Percentiles rank a stretch among this genome's conserved stretches.
Conservation (phyloP, 78 protist genomes). For the Emiliania huxleyi region DNA sequence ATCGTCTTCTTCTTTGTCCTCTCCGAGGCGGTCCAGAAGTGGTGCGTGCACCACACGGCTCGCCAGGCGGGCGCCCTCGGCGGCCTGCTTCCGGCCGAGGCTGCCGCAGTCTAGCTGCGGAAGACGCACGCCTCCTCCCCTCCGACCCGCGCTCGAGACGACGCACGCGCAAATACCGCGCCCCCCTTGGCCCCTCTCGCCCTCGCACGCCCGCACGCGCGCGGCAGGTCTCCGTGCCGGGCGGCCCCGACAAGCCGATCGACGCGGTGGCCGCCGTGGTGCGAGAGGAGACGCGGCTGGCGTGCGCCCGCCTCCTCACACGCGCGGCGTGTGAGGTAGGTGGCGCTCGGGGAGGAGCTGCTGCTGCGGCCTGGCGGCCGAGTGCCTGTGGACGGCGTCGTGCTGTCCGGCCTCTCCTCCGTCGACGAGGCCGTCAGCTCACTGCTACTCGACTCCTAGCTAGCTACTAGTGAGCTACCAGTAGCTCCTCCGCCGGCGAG, state of each 20-base stretch:
- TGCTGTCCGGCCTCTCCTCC: neutral
- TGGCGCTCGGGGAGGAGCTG: neutral
- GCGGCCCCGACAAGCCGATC: neutral
- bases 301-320: no score
- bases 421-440: neutral
- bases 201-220: no score
- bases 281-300: no score
- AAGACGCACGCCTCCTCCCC: no score
- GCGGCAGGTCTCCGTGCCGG: neutral
- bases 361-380: neutral
- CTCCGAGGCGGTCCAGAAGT: neutral
- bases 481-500: no score
- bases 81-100: neutral
- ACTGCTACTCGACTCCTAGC: no score
- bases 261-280: neutral
- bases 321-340: no score
- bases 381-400: neutral
- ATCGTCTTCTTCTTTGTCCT: neutral
- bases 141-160: no score
- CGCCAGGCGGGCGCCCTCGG: neutral
- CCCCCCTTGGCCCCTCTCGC: no score
- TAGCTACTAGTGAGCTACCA: no score
- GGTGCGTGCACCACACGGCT: slow-evolving; percentile 21
- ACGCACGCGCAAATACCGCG: no score
- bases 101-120: neutral